Base-by-base conservation (phyloP, 2,329 filamentous ascomycete genomes). In the Colletotrichum costaricense region DNA sequence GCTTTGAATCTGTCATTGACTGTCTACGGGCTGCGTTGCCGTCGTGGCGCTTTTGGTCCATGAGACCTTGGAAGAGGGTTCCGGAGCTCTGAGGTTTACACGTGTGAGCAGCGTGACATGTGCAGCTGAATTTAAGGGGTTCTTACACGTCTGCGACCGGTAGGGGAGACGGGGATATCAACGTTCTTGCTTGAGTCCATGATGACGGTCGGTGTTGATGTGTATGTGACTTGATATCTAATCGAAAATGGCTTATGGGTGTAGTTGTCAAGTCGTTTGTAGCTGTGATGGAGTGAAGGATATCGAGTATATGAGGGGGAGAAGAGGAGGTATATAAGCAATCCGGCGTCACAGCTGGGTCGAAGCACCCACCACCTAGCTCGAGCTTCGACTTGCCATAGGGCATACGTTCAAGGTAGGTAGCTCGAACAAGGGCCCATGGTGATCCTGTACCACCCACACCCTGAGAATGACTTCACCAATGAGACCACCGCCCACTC, bases 1-100 rank as follows among this genome's bases (percentile, higher is more conserved):
- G 83, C 72, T 85, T 84, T 78, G 91, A 89, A 70, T 91, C 89
- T 35, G 83, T 84, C 76, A 91, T 82, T 77, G 88, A 90, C 77
- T 88, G 85, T 6, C 89, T 87, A 16, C 89, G 86, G n/a, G 86
- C 85, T 2, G 71, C 76, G 28, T 86, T 84, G 70, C 86, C 83
- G 59, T 81, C 81, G 24, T 80, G 78, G 63, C 88, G 86, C 80
- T 89, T 90, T 69, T 88, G 85, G 74, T 86, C 84, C 59, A 85
- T 82, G 2, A 91, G 85, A 14, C 85, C 82, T 5, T 88, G 85
- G 79, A 90, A 91, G 76, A 87, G 81, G 60, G 86, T 84, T 59
- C 85, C 82, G 8, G 86, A 88, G 77, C 85, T 86, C 84, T 86
- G 69, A 33, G 19, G 55, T 57, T 42, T 71, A 19, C 33, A 24